Percentiles rank a stretch among this genome's conserved stretches.
These are phyloP conservation scores for Leccinum griseonigrum DNA, from an alignment of 1,284 basidiomycete genomes.

Conservation along the genomic window DNA sequence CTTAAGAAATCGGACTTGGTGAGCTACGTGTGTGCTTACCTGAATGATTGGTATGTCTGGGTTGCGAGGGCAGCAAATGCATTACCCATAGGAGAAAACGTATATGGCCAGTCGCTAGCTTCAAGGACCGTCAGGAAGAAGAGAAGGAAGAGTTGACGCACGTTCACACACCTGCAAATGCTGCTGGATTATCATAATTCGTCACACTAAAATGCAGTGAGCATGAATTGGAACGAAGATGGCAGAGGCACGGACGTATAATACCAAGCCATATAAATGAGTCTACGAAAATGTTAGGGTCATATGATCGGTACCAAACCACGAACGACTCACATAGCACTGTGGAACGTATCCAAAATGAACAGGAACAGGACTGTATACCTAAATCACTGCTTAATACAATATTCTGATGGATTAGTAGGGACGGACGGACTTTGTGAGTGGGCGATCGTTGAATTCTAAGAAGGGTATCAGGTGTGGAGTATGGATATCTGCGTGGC, in stretches of 20 bases:
- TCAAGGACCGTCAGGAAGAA: background rate
- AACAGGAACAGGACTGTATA: conserved; percentile 41
- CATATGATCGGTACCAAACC: background rate
- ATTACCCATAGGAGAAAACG: conserved; percentile 44
- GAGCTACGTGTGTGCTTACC: conserved; percentile 1
- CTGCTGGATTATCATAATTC: conserved; percentile 15
- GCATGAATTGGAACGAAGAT: background rate
- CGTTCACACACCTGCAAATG: conserved; percentile 12
- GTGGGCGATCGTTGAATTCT: conserved; percentile 46
- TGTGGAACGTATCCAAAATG: conserved; percentile 45
- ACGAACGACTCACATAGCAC: conserved; percentile 25
- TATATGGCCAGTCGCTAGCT: conserved; percentile 37
- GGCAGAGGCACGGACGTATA: conserved; percentile 9
- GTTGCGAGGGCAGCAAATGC: conserved; percentile 42
- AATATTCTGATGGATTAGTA: background rate
- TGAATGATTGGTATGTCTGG: conserved; percentile 25
- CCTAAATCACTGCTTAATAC: conserved; percentile 21
- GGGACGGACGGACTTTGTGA: conserved; percentile 8
- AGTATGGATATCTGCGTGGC: background rate
- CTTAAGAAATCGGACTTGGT: background rate
- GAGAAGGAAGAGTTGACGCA: background rate
- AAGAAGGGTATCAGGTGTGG: background rate
- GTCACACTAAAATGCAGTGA: conserved; percentile 9
- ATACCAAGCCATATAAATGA: conserved; percentile 19
- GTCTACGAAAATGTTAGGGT: conserved; percentile 4